phyloP scores from a whole-genome alignment of 163 green algal genomes.

The Volvox carteri region DNA sequence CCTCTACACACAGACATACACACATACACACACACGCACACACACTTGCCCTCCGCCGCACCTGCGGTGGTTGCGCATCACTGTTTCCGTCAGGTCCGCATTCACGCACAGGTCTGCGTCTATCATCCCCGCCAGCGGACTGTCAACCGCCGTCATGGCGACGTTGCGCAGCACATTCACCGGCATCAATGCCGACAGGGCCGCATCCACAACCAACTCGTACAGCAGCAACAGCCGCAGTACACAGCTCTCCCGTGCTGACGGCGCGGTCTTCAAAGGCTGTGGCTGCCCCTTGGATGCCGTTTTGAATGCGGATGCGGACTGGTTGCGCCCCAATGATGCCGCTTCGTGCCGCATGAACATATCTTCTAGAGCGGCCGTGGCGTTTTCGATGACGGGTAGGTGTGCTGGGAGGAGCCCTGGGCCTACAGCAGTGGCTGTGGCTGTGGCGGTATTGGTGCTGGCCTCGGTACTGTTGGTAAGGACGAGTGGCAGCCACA shows the following conservation, averaged over 20 bases:
- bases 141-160: neutral
- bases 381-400: neutral
- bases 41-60: neutral
- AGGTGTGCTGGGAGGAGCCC: neutral
- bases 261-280: neutral
- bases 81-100: neutral
- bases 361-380: neutral
- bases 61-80: neutral
- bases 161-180: conserved; percentile 8
- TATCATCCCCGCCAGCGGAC: neutral
- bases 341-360: neutral
- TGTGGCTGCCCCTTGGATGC: too few species aligned
- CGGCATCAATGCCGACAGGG: neutral
- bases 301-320: too few species aligned
- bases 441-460: neutral
- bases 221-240: neutral
- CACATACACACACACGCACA: neutral
- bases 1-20: too few species aligned
- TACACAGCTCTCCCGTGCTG: neutral
- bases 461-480: neutral
- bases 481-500: neutral
- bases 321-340: too few species aligned
- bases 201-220: neutral
- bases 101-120: neutral
- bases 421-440: neutral